phyloP scores from a whole-genome alignment of 1,284 basidiomycete genomes.

The Tylopilus sp. region DNA sequence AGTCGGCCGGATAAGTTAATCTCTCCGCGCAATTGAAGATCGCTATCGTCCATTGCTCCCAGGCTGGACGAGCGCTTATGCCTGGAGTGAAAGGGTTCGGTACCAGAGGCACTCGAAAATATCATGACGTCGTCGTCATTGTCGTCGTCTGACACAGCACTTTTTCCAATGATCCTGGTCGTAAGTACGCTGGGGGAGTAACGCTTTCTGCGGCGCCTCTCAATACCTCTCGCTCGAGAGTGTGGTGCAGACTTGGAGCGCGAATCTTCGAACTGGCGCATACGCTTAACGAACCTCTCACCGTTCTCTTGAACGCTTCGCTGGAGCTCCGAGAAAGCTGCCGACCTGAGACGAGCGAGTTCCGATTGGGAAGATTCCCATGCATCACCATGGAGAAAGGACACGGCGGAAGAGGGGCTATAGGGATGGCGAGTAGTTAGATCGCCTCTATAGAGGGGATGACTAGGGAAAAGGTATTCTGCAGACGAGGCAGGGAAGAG shows the following conservation, averaged over 20 bases:
- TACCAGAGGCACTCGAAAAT: conserved; percentile 37
- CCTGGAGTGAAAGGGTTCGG: conserved; percentile 21
- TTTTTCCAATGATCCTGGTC: conserved; percentile 9
- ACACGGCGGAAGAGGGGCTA: conserved; percentile 22
- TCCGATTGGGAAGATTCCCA: conserved; percentile 32
- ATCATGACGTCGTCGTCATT: conserved; percentile 54
- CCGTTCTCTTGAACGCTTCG: conserved; percentile 56
- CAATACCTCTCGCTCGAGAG: conserved; percentile 35
- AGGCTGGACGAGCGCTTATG: conserved; percentile 43
- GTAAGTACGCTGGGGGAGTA: conserved; percentile 27
- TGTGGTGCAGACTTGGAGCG: conserved; percentile 40
- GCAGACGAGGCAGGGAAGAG: conserved; percentile 52
- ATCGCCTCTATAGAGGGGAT: conserved; percentile 21
- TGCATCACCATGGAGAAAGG: conserved; percentile 12
- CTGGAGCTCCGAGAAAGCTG: conserved; percentile 60
- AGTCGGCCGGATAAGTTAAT: conserved; percentile 19
- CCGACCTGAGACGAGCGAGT: conserved; percentile 48
- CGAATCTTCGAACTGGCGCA: conserved; percentile 62
- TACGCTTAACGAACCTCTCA: conserved; percentile 62
- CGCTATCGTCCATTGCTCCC: conserved; percentile 37
- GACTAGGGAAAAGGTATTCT: conserved; percentile 51
- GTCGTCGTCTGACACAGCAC: conserved; percentile 38
- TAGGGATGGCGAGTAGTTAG: conserved; percentile 16
- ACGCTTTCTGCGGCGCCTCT: conserved; percentile 40
- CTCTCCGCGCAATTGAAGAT: conserved; percentile 16